Evolutionary conservation across 139 green algal species (phyloP).

Genomic region (Mychonastes homosphaera): DNA sequence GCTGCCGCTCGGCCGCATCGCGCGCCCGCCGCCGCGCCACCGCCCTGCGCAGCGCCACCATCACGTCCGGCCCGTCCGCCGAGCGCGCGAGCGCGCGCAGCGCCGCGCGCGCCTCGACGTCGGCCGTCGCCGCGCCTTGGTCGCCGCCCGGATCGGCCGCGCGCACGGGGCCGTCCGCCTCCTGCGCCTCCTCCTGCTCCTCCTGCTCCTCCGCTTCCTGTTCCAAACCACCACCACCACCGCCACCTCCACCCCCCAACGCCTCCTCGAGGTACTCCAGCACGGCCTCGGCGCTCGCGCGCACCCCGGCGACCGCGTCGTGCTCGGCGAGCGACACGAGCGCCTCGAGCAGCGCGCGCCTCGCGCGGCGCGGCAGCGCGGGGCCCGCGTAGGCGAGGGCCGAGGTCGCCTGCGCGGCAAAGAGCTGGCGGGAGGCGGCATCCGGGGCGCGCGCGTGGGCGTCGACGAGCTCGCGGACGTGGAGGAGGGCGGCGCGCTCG

Average conservation of each 20-base stretch:
- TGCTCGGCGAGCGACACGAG: constrained; percentile 25
- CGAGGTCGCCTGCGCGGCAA: constrained; percentile 21
- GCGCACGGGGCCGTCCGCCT: no score
- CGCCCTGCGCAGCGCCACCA: no score
- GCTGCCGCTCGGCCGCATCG: no score
- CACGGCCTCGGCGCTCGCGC: constrained; percentile 18
- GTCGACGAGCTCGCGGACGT: no score
- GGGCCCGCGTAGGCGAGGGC: constrained; percentile 7
- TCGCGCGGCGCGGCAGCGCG: constrained; percentile 3
- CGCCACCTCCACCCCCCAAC: no score
- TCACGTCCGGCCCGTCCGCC: no score
- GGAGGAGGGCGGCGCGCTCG: no score
- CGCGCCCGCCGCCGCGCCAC: no score
- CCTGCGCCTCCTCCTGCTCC: background rate
- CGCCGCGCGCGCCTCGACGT: background rate
- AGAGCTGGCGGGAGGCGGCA: constrained; percentile 33
- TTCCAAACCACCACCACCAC: no score
- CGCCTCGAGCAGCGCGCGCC: constrained; percentile 10
- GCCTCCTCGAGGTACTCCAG: no score
- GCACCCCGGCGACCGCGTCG: constrained; percentile 30
- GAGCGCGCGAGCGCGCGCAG: background rate
- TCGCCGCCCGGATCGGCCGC: background rate
- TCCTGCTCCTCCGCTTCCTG: background rate
- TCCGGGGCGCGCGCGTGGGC: no score
- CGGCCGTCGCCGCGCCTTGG: background rate